Evolutionary conservation across 371 early-diverging fungal species (phyloP).

Genomic region (Smittium mucronatum): DNA sequence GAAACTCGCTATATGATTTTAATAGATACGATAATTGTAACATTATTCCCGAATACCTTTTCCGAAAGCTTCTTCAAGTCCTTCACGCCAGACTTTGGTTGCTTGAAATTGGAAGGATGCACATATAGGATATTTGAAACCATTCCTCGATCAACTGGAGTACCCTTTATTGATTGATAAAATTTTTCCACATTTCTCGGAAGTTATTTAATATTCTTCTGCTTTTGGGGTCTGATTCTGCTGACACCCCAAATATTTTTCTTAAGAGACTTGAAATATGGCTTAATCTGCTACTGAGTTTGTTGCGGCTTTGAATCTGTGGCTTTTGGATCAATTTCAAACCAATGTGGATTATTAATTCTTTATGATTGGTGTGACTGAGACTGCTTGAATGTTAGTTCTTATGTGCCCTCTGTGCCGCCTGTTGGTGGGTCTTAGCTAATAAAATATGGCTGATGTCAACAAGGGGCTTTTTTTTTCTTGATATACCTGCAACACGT

Average conservation of each 20-base stretch:
- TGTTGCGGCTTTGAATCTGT: slow-evolving; percentile 9
- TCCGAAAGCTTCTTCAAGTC: neutral
- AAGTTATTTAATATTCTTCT: neutral
- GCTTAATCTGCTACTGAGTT: slow-evolving; percentile 1
- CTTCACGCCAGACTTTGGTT: neutral
- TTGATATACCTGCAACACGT: neutral
- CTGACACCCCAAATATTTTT: slow-evolving; percentile 6
- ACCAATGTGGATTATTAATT: neutral
- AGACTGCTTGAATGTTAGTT: neutral
- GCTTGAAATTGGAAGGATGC: slow-evolving; percentile 4
- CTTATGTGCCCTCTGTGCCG: neutral
- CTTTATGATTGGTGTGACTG: neutral
- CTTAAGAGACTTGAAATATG: slow-evolving; percentile 7
- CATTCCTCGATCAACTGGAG: slow-evolving; percentile 8
- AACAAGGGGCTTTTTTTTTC: neutral
- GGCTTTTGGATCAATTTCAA: neutral
- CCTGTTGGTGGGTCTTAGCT: neutral
- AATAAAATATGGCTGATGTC: neutral
- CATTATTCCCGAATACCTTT: neutral
- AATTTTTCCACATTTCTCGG: slow-evolving; percentile 5
- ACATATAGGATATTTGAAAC: slow-evolving; percentile 2
- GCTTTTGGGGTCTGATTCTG: slow-evolving; percentile 7
- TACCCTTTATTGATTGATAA: slow-evolving; percentile 7
- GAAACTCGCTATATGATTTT: neutral
- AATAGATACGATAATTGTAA: neutral